phyloP scores from a whole-genome alignment of 495 filamentous ascomycete species.

The Trichoderma reesei region DNA sequence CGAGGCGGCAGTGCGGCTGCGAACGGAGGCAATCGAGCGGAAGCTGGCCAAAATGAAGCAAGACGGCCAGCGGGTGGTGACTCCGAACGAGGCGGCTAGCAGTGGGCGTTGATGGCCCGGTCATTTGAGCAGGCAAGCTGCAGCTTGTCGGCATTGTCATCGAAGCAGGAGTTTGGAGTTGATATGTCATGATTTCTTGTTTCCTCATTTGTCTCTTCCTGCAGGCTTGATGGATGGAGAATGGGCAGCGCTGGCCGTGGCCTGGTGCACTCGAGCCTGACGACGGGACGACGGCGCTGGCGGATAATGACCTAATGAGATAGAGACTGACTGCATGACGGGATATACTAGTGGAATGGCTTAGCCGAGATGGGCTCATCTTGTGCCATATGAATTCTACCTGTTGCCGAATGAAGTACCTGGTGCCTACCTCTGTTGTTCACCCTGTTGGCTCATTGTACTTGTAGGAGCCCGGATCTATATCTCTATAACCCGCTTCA shows the following conservation, averaged over 20 bases:
- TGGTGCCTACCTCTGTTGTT: no score
- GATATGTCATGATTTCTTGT: background rate
- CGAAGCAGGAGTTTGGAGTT: background rate
- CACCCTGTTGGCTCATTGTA: no score
- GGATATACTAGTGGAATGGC: background rate
- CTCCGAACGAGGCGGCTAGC: constrained; percentile 30
- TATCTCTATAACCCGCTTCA: constrained; percentile 33
- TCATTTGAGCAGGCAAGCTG: background rate
- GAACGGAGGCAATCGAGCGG: constrained; percentile 42
- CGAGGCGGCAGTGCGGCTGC: constrained; percentile 43
- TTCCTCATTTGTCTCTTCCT: background rate
- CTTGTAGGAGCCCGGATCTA: background rate
- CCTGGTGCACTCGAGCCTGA: background rate
- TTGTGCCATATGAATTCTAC: background rate
- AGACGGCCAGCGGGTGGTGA: constrained; percentile 48
- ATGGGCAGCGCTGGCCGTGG: background rate
- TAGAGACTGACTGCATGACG: background rate
- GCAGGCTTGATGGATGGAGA: background rate
- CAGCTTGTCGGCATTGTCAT: background rate
- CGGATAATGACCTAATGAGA: background rate
- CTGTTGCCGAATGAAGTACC: background rate
- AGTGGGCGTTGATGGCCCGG: background rate
- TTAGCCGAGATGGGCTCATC: background rate
- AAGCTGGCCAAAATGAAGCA: constrained; percentile 45
- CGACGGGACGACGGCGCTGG: background rate